Conservation (phyloP, 805 yeast genomes). For the Pichia scutulata region DNA sequence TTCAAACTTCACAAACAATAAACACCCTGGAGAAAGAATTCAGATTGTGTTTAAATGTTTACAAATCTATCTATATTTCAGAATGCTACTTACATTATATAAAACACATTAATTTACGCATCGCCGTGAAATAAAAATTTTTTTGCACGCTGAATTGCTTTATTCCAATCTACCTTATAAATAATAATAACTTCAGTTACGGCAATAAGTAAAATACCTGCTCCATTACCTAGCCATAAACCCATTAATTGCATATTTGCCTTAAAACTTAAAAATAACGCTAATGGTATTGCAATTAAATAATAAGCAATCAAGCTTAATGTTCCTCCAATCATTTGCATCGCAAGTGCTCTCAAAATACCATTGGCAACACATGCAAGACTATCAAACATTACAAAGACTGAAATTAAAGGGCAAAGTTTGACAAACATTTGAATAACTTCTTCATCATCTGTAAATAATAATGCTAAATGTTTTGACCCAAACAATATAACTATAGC, state of each 20-base stretch:
- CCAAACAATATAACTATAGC: slow-evolving; percentile 40
- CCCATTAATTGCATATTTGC: slow-evolving; percentile 47
- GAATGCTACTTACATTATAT: too few species aligned
- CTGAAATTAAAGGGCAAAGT: slow-evolving; percentile 56
- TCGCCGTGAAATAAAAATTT: slow-evolving; percentile 1
- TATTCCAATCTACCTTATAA: slow-evolving; percentile 45
- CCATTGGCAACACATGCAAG: slow-evolving; percentile 67
- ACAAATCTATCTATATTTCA: not conserved
- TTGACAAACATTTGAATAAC: slow-evolving; percentile 46
- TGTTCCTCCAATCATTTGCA: slow-evolving; percentile 65
- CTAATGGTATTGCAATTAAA: slow-evolving; percentile 60
- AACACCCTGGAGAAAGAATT: too few species aligned
- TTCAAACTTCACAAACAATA: too few species aligned
- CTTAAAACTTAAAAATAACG: slow-evolving; percentile 48
- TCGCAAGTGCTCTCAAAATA: slow-evolving; percentile 66
- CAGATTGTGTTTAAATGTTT: too few species aligned
- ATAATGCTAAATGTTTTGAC: slow-evolving; percentile 40
- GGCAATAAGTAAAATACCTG: slow-evolving; percentile 53
- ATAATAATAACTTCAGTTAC: slow-evolving; percentile 41
- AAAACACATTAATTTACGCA: not conserved
- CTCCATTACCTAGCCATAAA: slow-evolving; percentile 67
- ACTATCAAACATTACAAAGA: slow-evolving; percentile 63
- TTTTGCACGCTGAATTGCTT: slow-evolving; percentile 30
- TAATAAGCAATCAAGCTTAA: slow-evolving; percentile 68
- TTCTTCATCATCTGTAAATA: slow-evolving; percentile 56